Conservation (phyloP, 768 basidiomycete genomes). For the Pulveroboletus sp. region DNA sequence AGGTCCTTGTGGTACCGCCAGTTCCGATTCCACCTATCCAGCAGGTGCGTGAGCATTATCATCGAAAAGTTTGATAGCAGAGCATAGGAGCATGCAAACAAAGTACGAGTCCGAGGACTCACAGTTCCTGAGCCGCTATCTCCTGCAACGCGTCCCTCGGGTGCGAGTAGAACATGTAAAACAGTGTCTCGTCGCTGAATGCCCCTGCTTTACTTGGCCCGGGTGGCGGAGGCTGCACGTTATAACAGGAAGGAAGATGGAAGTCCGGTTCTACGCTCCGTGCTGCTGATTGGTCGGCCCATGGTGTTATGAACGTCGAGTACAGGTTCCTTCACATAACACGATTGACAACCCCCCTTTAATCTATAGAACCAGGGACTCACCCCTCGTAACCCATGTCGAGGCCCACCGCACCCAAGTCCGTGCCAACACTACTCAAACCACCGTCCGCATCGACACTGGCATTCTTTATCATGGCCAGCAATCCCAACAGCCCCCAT, state of each 20-base stretch:
- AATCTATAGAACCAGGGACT: constrained; percentile 34
- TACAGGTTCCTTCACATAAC: constrained; percentile 59
- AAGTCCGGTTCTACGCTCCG: constrained; percentile 89
- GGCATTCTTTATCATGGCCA: constrained; percentile 83
- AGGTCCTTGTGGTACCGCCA: constrained; percentile 97
- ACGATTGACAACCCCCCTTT: constrained; percentile 18
- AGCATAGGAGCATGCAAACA: constrained; percentile 6
- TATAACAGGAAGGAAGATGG: constrained; percentile 87
- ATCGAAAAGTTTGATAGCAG: not conserved
- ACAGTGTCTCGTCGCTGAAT: constrained; percentile 94
- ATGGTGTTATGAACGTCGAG: constrained; percentile 93
- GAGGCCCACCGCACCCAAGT: constrained; percentile 87
- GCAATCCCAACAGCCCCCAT: constrained; percentile 85
- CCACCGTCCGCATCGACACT: constrained; percentile 72
- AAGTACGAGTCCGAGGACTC: constrained; percentile 34
- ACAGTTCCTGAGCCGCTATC: constrained; percentile 93
- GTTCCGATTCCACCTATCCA: constrained; percentile 78
- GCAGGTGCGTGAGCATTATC: constrained; percentile 5
- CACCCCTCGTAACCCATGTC: constrained; percentile 84
- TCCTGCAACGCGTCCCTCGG: constrained; percentile 92
- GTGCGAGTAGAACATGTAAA: constrained; percentile 97
- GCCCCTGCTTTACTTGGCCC: constrained; percentile 74
- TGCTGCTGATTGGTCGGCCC: constrained; percentile 86
- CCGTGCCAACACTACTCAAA: constrained; percentile 81
- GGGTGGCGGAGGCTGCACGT: constrained; percentile 82